Base-by-base conservation (phyloP, 1,139 yeast species). In the Hansenula sp. region DNA sequence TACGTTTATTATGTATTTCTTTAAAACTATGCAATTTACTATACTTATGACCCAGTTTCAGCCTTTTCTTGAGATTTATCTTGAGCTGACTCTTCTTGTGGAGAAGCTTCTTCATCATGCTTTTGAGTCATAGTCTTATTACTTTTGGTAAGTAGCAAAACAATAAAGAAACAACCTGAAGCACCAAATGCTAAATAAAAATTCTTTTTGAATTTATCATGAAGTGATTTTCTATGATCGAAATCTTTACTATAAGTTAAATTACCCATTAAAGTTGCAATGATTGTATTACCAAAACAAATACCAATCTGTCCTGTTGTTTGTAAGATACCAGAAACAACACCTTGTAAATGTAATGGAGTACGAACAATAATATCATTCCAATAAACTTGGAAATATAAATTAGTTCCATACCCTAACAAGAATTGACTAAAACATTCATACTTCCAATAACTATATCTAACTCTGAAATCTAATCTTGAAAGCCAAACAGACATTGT, bases 381-480 rank as follows among this genome's bases (percentile, higher is more conserved):
- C 17, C 32, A 21, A 17, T 40, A 45, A 4, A 44, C 36, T 10
- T 37, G 22, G 22, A 40, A 45, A 31, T 40, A 44, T 2, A 43
- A 17, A n/a, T 50, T 48, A 7, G 43, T 44, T 0, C 60, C 61
- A 34, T 39, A 42, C 1, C 61, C 42, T 5, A 52, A 44, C 1
- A 56, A 28, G 5, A 47, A 34, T 12, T 41, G 45, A 7, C 56
- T 32, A 21, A 51, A 36, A 14, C 57, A 46, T n/a, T 55, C 56
- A 40, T 44, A 56, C 32, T 57, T 61, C 64, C 65, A 62, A 40
- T 47, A 63, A 10, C 50, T 44, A 21, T 55, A 45, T 0, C 20
- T 3, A 3, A 17, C 35, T 6, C 36, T 34, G 35, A 45, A 51
- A 32, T 57, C 50, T 2, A 50, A 27, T 26, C 60, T 43, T 13